Conservation (phyloP, 495 filamentous ascomycete species). For the Corynascus novoguineensis region DNA sequence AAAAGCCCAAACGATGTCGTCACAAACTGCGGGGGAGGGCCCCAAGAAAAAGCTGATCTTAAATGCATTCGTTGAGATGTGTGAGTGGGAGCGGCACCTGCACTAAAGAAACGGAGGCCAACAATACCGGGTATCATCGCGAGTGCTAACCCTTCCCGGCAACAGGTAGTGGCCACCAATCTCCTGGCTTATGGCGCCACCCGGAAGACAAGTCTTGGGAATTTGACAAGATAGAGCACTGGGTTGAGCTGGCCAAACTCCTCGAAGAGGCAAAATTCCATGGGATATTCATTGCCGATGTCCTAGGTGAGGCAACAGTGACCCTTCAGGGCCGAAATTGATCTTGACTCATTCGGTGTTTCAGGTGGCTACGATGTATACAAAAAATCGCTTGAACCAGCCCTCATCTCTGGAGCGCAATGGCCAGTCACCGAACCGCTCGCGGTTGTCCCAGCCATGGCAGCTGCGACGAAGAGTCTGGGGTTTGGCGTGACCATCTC, state of each 20-base stretch:
- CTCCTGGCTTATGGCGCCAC: slow-evolving; percentile 58
- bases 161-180: slow-evolving; percentile 58
- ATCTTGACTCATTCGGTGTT: not conserved
- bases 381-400: slow-evolving; percentile 45
- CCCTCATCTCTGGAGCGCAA: slow-evolving; percentile 56
- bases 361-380: slow-evolving; percentile 60
- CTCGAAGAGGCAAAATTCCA: slow-evolving; percentile 56
- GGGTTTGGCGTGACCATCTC: slow-evolving; percentile 63
- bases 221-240: slow-evolving; percentile 52
- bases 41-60: slow-evolving; percentile 57
- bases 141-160: too few species aligned
- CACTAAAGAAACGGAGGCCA: too few species aligned
- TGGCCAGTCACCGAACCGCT: slow-evolving; percentile 58
- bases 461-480: slow-evolving; percentile 52
- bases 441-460: slow-evolving; percentile 44
- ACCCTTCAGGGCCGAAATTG: not conserved
- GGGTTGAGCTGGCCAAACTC: slow-evolving; percentile 52
- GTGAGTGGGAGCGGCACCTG: too few species aligned
- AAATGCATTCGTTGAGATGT: slow-evolving; percentile 61
- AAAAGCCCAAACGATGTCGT: too few species aligned
- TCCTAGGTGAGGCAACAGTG: slow-evolving; percentile 4
- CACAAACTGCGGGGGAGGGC: too few species aligned
- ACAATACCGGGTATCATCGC: too few species aligned
- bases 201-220: slow-evolving; percentile 48
- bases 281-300: slow-evolving; percentile 55